Evolutionary conservation across 2,329 filamentous ascomycete genomes (phyloP).

Genomic region (Aspergillus fischeri): DNA sequence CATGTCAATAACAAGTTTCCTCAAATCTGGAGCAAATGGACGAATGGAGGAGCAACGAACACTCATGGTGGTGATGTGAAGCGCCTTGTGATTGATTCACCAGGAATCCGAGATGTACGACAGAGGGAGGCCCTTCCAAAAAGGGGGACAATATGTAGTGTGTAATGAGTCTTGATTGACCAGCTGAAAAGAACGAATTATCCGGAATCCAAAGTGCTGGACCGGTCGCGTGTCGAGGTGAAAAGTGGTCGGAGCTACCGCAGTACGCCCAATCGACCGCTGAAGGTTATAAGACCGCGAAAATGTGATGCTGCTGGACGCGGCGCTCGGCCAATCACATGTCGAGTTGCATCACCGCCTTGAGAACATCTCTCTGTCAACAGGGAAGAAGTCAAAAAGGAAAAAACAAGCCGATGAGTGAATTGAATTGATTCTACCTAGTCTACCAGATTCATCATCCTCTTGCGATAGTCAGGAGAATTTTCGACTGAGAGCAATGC

Average conservation of each 20-base stretch:
- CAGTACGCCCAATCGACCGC: constrained; percentile 9
- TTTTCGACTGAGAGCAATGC: not conserved
- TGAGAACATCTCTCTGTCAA: constrained; percentile 3
- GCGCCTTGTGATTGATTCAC: constrained; percentile 4
- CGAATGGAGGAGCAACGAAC: constrained; percentile 18
- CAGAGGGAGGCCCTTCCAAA: not conserved
- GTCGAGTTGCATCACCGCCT: constrained; percentile 20
- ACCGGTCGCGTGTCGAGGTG: constrained; percentile 5
- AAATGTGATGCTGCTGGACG: constrained; percentile 32
- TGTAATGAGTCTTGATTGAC: not conserved
- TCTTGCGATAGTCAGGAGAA: not conserved
- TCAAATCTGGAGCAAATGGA: constrained; percentile 26
- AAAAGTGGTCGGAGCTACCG: constrained; percentile 2
- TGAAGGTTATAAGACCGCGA: constrained; percentile 19
- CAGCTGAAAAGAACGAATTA: not conserved
- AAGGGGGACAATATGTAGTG: not conserved
- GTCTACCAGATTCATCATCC: not conserved
- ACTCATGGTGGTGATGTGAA: constrained; percentile 26
- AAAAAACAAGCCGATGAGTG: not conserved
- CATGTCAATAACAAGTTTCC: not conserved
- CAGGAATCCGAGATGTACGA: constrained; percentile 3
- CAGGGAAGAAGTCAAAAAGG: not conserved
- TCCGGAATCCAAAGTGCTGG: not conserved
- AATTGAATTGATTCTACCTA: not conserved
- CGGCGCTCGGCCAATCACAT: constrained; percentile 22